Evolutionary conservation across 257 asterid species (phyloP).

Genomic region (Asclepias syriaca): DNA sequence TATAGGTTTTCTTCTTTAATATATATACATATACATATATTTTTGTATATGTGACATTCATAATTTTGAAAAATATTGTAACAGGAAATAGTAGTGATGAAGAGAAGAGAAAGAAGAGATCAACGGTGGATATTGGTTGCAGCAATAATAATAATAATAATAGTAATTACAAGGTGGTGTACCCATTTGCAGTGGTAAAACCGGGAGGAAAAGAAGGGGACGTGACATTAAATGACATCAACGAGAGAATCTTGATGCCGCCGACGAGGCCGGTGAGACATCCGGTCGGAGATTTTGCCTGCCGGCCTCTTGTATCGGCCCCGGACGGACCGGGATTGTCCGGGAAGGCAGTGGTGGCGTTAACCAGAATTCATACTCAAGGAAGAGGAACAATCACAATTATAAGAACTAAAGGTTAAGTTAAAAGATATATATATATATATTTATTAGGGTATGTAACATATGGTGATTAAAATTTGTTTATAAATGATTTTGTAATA

Average conservation of each 20-base stretch:
- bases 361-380: constrained; percentile 76
- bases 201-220: constrained; percentile 85
- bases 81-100: constrained; percentile 25
- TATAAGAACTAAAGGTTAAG: constrained; percentile 57
- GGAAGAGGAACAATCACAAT: constrained; percentile 94
- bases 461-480: too few relatives aligned
- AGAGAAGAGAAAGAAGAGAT: constrained; percentile 32
- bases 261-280: constrained; percentile 82
- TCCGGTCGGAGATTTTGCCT: constrained; percentile 91
- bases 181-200: constrained; percentile 81
- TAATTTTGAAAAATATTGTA: neutral
- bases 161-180: constrained; percentile 43
- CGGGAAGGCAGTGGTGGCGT: constrained; percentile 85
- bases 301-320: constrained; percentile 55
- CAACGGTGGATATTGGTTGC: constrained; percentile 1
- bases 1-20: neutral
- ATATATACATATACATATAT: too few relatives aligned
- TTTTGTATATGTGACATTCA: neutral
- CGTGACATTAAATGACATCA: constrained; percentile 69
- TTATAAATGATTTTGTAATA: too few relatives aligned
- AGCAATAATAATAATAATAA: too few relatives aligned
- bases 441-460: too few relatives aligned
- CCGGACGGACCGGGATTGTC: constrained; percentile 80
- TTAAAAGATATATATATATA: too few relatives aligned
- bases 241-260: constrained; percentile 77